Base-by-base conservation (phyloP, 164 flowering plant species). In the Amborella trichopoda region DNA sequence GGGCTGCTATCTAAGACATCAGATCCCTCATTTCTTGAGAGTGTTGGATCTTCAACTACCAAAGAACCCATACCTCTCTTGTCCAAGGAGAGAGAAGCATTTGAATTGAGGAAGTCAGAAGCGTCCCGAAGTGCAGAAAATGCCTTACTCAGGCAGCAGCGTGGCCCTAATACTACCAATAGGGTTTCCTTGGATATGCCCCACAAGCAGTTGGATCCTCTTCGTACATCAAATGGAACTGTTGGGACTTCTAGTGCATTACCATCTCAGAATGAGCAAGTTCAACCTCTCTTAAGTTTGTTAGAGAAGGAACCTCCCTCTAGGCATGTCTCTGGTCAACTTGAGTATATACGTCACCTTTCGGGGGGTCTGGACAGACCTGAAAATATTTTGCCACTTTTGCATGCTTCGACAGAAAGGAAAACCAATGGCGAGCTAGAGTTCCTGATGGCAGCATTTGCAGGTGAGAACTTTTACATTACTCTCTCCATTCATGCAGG, bases 291-390 rank as follows among this genome's bases (percentile, higher is more conserved):
- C 51, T 81, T 88, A 37, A 93, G 99, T 66, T 77, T 93, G 67
- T 61, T 93, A 72, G 99, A 93, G 3, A 93, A 88, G 67, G 99
- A 93, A 52, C 99, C 99, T 25, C 95, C 95, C 57, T 88, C 96
- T 32, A 69, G 83, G 49, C 91, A 68, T 69, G 73, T 74, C 56
- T 84, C 99, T 62, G 96, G 99, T 41, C 94, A 87, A 67, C 81
- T 91, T 27, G 99, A 91, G 59, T 90, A 77, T 79, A 75, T 75
- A 5, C 81, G 79, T 8, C 90, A 88, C 50, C 68, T 88, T 44
- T 60, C 95, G 50, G 94, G 96, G 21, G 41, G 41, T 16, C 39
- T 85, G 54, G 96, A 93, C 61, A 78, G 80, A 56, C 91, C 84
- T 72, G 95, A 93, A 72, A 83, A 72, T 44, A 73, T 82, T 50